Conservation (phyloP, 306 rosid genomes). For the Cicer bijugum region DNA sequence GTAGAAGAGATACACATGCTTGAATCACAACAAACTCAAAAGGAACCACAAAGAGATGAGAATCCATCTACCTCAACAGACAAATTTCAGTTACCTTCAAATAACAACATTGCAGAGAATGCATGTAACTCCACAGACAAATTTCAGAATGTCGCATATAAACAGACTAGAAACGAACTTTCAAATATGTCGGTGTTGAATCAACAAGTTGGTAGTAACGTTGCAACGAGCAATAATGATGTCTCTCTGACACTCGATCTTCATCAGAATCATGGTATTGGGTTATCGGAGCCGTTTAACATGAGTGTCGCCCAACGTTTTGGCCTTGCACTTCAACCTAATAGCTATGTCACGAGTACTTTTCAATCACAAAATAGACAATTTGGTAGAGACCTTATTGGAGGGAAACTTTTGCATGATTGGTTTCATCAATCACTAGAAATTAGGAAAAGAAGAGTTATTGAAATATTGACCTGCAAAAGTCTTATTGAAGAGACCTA, state of each 20-base stretch:
- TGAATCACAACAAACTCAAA: constrained; percentile 72
- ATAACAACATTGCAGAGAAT: too few relatives aligned
- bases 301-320: constrained; percentile 62
- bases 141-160: too few relatives aligned
- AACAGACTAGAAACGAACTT: background rate
- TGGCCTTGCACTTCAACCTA: constrained; percentile 58
- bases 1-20: constrained; percentile 88
- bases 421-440: too few relatives aligned
- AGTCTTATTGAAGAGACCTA: too few relatives aligned
- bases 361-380: constrained; percentile 72
- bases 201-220: constrained; percentile 45
- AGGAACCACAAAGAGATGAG: constrained; percentile 56
- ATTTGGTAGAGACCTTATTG: constrained; percentile 68
- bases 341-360: constrained; percentile 58
- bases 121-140: background rate
- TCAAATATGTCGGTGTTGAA: constrained; percentile 36
- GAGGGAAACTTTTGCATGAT: constrained; percentile 72
- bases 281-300: constrained; percentile 68
- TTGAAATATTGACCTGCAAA: too few relatives aligned
- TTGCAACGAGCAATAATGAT: constrained; percentile 46
- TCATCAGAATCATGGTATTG: constrained; percentile 73
- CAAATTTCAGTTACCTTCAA: too few relatives aligned
- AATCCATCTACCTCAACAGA: constrained; percentile 58
- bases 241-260: constrained; percentile 88
- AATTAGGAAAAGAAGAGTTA: too few relatives aligned